phyloP scores from a whole-genome alignment of 2,329 filamentous ascomycete species.

The Fusarium nematophilum region DNA sequence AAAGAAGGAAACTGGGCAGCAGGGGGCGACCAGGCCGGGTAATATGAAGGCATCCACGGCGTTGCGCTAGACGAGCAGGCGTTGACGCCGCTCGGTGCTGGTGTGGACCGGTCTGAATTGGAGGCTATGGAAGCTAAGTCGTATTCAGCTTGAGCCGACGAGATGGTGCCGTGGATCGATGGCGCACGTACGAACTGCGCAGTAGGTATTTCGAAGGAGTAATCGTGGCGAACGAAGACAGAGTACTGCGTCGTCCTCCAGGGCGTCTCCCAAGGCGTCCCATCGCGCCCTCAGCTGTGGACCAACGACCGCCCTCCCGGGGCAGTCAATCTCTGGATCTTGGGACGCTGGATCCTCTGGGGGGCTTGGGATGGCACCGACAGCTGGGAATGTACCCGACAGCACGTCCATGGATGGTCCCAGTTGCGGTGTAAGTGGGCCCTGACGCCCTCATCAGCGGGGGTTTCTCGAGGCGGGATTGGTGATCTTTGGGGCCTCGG shows the following conservation, averaged over 20 bases:
- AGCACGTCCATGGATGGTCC: constrained; percentile 35
- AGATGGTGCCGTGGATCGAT: constrained; percentile 21
- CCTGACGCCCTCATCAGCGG: constrained; percentile 14
- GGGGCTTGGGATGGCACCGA: constrained; percentile 36
- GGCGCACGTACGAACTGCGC: neutral
- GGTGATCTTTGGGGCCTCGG: constrained; percentile 7
- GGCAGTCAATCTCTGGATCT: constrained; percentile 28
- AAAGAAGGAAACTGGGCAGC: constrained; percentile 20
- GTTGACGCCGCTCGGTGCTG: constrained; percentile 43
- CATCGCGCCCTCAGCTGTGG: constrained; percentile 1
- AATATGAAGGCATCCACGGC: constrained; percentile 47
- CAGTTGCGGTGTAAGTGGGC: constrained; percentile 33
- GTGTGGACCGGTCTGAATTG: constrained; percentile 36
- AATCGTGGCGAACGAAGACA: neutral
- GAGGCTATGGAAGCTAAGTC: constrained; percentile 26
- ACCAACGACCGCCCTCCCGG: constrained; percentile 30
- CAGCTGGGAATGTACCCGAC: constrained; percentile 41
- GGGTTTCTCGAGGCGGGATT: constrained; percentile 10
- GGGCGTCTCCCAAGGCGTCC: constrained; percentile 1
- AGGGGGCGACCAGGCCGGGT: constrained; percentile 36
- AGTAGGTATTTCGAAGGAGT: neutral
- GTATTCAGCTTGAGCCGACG: constrained; percentile 27
- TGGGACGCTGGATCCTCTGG: constrained; percentile 10
- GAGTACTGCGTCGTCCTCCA: constrained; percentile 1
- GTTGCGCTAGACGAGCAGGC: constrained; percentile 44